Base-by-base conservation (phyloP, 306 rosid species). In the Carpinus viminea region DNA sequence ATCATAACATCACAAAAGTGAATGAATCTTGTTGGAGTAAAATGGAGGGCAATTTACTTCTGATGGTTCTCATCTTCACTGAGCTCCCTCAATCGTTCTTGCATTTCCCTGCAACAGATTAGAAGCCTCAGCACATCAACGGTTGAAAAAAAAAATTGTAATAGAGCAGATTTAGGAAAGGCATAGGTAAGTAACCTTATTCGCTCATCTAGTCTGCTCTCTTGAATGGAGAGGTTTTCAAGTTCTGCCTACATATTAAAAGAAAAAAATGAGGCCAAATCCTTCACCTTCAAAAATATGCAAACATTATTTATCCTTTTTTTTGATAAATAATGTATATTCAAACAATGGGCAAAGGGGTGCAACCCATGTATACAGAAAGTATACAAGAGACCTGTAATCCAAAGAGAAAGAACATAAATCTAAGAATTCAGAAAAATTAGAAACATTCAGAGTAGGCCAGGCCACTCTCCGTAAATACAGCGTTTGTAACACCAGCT, bases 31-130 rank as follows among this genome's bases (percentile, higher is more conserved):
- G 71, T 55, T 20, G 53, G 68, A 83, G 72, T 76, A 55, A 51
- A 76, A 77, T 59, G 51, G 68, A 60, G 16, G 54, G 74, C 76
- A 82, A 68, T 69, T 83, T 84, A 89, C 98, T 88, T 92, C 74
- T 95, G 96, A 76, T 88, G 92, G 87, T 88, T 91, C 85, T 95
- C 98, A 73, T 90, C 88, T 89, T 92, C 98, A 74, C 98, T 91
- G 76, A 95, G 93, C 70, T 83, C 87, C 68, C 96, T 81, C 74
- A 95, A 87, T 83, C 82, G 88, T 84, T 95, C 98, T 83, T 92
- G 91, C 98, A 95, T 95, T 85, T 92, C 92, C 86, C 98, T 95
- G 90, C 79, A 77, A 88, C 55, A 87, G 64, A 74, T 62, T 26
- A 55, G 60, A 84, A 76, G 72, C 76, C 72, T 75, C 74, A 76